phyloP scores from a whole-genome alignment of 2,329 filamentous ascomycete species.

The Cadophora malorum region DNA sequence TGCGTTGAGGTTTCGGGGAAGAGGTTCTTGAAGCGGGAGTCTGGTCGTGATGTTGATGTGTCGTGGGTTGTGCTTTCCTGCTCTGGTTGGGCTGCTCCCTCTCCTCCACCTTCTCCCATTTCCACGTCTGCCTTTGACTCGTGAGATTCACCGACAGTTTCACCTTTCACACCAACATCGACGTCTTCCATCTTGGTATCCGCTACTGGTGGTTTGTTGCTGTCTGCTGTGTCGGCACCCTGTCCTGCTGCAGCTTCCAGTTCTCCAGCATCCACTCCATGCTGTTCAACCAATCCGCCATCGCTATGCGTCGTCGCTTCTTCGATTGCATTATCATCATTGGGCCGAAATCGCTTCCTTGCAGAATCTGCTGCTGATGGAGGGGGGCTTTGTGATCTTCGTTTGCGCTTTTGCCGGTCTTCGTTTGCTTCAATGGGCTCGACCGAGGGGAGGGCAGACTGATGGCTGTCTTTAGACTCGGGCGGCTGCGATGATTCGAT shows the following conservation, averaged over 20 bases:
- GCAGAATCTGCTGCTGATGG: conserved; percentile 59
- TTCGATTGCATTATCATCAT: conserved; percentile 36
- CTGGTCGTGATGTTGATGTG: conserved; percentile 36
- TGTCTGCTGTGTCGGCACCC: conserved; percentile 17
- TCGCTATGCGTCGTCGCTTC: conserved; percentile 30
- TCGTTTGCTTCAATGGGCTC: conserved; percentile 49
- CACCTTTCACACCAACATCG: conserved; percentile 21
- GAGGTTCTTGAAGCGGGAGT: conserved; percentile 57
- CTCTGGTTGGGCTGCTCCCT: background rate
- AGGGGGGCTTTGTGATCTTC: conserved; percentile 67
- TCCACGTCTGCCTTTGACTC: conserved; percentile 21
- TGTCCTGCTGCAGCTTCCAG: conserved; percentile 27
- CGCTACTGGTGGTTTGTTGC: conserved; percentile 23
- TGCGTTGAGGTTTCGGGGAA: conserved; percentile 38
- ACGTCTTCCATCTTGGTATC: conserved; percentile 35
- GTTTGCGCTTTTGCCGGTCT: conserved; percentile 70
- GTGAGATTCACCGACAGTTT: background rate
- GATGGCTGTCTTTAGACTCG: conserved; percentile 28
- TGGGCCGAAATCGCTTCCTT: conserved; percentile 61
- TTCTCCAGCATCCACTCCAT: conserved; percentile 33
- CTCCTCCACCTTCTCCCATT: background rate
- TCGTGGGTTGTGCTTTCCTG: conserved; percentile 21
- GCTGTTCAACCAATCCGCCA: conserved; percentile 38
- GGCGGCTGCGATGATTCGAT: conserved; percentile 32
- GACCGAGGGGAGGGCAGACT: conserved; percentile 35